Conservation (phyloP, 495 filamentous ascomycete species). For the Hypoxylon subgilvum region DNA sequence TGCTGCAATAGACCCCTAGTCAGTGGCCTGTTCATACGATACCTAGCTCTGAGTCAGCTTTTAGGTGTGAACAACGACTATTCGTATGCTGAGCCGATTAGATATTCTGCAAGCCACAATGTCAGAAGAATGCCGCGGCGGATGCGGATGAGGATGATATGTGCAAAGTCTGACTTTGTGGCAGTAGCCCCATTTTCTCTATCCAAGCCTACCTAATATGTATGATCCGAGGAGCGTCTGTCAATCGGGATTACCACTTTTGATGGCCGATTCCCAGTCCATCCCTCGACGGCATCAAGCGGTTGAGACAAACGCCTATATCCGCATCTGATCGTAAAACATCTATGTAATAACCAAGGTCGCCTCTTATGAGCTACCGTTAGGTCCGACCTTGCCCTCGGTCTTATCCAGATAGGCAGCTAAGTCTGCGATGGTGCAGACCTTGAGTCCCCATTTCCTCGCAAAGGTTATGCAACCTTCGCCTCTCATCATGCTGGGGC, state of each 20-base stretch:
- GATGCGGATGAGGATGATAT: constrained; percentile 10
- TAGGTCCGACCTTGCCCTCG: constrained; percentile 56
- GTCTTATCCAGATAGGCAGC: constrained; percentile 77
- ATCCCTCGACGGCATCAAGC: too few relatives aligned
- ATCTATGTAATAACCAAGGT: background rate
- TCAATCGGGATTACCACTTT: too few relatives aligned
- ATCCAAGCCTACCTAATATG: constrained; percentile 6
- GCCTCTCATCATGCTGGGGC: constrained; percentile 87
- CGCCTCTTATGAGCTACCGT: constrained; percentile 39
- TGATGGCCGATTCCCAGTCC: too few relatives aligned
- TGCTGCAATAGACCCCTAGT: too few relatives aligned
- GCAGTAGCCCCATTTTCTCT: constrained; percentile 13
- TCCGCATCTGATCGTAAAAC: background rate
- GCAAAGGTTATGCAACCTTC: constrained; percentile 92
- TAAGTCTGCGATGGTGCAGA: constrained; percentile 94
- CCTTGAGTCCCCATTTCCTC: constrained; percentile 83
- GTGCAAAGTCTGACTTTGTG: constrained; percentile 7
- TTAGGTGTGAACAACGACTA: too few relatives aligned
- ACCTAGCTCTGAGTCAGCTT: too few relatives aligned
- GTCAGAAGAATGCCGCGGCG: too few relatives aligned
- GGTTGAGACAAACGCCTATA: too few relatives aligned
- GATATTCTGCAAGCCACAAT: too few relatives aligned
- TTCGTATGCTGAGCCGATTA: too few relatives aligned
- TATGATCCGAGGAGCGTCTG: background rate
- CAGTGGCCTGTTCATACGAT: too few relatives aligned